A percentile compares a stretch with the other conserved stretches of the same genome.
Evolutionary conservation across 257 asterid genomes (phyloP).

Genomic region (Pogostemon cablin): DNA sequence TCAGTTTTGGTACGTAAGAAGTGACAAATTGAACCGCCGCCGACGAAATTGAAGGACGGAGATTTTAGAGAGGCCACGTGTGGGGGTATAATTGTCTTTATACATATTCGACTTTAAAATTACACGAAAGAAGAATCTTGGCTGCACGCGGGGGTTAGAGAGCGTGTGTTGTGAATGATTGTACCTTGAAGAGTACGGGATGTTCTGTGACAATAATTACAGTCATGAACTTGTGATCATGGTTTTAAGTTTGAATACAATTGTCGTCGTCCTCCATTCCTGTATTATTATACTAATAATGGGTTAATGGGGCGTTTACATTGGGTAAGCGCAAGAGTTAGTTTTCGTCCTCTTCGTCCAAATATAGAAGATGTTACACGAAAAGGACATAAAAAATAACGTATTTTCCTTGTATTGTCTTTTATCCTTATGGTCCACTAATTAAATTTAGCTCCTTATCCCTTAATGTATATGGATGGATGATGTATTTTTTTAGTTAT

Average conservation of each 20-base stretch:
- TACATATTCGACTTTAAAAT: slow-evolving; percentile 21
- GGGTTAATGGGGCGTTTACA: neutral
- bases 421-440: no score
- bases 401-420: no score
- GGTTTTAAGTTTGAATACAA: neutral
- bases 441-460: no score
- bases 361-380: neutral
- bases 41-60: slow-evolving; percentile 33
- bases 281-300: neutral
- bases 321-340: neutral
- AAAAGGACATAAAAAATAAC: neutral
- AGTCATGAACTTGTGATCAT: slow-evolving; percentile 15
- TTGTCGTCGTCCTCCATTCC: neutral
- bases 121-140: slow-evolving; percentile 4
- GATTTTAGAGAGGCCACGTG: slow-evolving; percentile 29
- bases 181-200: neutral
- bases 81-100: slow-evolving; percentile 33
- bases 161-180: slow-evolving; percentile 37
- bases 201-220: slow-evolving; percentile 5
- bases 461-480: no score
- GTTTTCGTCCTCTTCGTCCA: no score
- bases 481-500: no score
- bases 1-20: slow-evolving; percentile 21
- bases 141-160: slow-evolving; percentile 28
- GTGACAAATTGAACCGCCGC: slow-evolving; percentile 29